These are phyloP conservation scores for Aspergillus unguis DNA, from an alignment of 2,329 filamentous ascomycete genomes.

Conservation along the genomic window DNA sequence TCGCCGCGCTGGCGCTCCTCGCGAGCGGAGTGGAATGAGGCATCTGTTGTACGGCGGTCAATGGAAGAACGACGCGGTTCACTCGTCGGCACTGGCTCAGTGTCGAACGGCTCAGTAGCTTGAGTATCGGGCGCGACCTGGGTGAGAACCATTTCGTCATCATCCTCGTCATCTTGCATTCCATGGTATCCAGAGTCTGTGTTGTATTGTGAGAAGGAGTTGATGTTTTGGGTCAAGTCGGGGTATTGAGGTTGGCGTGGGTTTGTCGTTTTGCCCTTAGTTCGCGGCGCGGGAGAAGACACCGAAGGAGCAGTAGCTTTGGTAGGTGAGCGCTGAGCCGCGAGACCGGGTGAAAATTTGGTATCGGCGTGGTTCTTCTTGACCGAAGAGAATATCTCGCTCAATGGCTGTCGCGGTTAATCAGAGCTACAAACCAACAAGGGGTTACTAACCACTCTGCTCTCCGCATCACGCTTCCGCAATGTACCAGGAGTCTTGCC, in stretches of 20 bases:
- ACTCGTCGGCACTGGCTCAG: conserved; percentile 20
- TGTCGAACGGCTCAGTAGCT: conserved; percentile 34
- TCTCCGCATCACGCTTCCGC: conserved; percentile 44
- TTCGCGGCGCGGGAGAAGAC: conserved; percentile 13
- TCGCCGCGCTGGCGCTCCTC: conserved; percentile 36
- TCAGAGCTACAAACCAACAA: conserved; percentile 8
- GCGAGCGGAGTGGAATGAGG: conserved; percentile 48
- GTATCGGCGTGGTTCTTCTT: conserved; percentile 38
- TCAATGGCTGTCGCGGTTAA: conserved; percentile 39
- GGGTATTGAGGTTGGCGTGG: conserved; percentile 28
- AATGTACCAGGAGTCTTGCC: conserved; percentile 49
- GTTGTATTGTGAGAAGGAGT: conserved; percentile 41
- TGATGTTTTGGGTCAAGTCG: conserved; percentile 32
- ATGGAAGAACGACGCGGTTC: conserved; percentile 24
- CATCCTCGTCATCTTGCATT: conserved; percentile 38
- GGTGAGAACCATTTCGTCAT: conserved; percentile 38
- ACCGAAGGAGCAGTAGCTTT: conserved; percentile 23
- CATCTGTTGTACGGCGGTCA: conserved; percentile 41
- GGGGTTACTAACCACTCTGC: conserved; percentile 41
- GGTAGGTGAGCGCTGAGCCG: conserved; percentile 34
- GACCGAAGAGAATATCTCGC: conserved; percentile 46
- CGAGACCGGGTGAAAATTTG: conserved; percentile 34
- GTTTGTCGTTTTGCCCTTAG: conserved; percentile 17
- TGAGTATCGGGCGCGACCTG: conserved; percentile 32
- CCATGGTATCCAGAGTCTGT: conserved; percentile 50